Conservation (phyloP, 768 basidiomycete genomes). For the Rhodosporidiobolus odoratus region DNA sequence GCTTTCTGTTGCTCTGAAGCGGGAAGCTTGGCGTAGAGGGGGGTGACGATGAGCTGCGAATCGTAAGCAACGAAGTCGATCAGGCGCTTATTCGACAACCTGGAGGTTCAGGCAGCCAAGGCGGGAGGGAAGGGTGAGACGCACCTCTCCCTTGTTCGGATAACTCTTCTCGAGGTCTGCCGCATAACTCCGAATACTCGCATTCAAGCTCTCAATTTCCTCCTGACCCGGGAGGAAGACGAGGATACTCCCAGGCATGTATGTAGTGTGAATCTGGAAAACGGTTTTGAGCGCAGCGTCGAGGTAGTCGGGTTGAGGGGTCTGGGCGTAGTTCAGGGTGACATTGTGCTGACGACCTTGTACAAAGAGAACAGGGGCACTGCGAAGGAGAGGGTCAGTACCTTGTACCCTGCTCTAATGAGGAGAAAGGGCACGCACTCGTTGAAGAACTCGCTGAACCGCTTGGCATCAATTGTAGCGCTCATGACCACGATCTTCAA, state of each 20-base stretch:
- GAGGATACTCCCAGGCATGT: slow-evolving; percentile 77
- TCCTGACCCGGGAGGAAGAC: slow-evolving; percentile 96
- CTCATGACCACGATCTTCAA: slow-evolving; percentile 96
- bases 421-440: slow-evolving; percentile 55
- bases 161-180: slow-evolving; percentile 20
- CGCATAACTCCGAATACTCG: slow-evolving; percentile 56
- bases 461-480: slow-evolving; percentile 91
- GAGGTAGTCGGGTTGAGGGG: slow-evolving; percentile 72
- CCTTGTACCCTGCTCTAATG: too few relatives aligned
- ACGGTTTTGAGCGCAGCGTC: slow-evolving; percentile 87
- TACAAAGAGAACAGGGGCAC: slow-evolving; percentile 82
- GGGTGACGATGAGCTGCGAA: slow-evolving; percentile 62
- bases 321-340: slow-evolving; percentile 68
- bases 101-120: not conserved
- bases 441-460: slow-evolving; percentile 81
- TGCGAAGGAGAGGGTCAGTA: slow-evolving; percentile 43
- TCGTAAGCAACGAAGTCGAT: not conserved
- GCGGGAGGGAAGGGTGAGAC: not conserved
- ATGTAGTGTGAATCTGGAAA: slow-evolving; percentile 82
- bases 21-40: slow-evolving; percentile 83
- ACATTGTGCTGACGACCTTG: slow-evolving; percentile 92
- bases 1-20: slow-evolving; percentile 70
- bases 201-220: slow-evolving; percentile 83
- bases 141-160: slow-evolving; percentile 1
- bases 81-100: too few relatives aligned